Conservation (phyloP, 352 stramenopile genomes). For the Phytophthora pluvialis region DNA sequence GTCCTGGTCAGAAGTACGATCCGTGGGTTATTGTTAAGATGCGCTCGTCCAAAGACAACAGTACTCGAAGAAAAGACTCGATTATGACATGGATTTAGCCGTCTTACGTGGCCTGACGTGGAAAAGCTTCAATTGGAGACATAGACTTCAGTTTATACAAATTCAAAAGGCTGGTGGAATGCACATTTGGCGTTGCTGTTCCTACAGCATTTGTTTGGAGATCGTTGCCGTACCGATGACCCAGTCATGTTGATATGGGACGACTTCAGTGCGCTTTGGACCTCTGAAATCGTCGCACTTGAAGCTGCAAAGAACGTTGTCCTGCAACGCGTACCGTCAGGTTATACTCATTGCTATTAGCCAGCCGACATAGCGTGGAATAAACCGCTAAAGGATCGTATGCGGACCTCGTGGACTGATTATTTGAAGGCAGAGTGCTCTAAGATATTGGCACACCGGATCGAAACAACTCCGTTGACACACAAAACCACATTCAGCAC, state of each 20-base stretch:
- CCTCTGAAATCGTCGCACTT: too few species aligned
- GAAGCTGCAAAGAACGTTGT: too few species aligned
- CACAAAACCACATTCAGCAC: too few species aligned
- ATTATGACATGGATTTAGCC: conserved; percentile 37
- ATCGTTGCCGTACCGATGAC: conserved; percentile 5
- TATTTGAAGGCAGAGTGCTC: too few species aligned
- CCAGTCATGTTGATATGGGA: conserved; percentile 26
- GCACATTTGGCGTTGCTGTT: conserved; percentile 15
- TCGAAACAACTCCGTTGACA: too few species aligned
- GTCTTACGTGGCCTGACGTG: conserved; percentile 26
- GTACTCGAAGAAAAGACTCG: conserved; percentile 17
- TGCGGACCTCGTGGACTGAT: too few species aligned
- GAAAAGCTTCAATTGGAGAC: conserved; percentile 11
- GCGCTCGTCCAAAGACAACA: background rate
- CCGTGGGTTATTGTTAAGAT: conserved; percentile 35
- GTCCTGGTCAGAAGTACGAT: conserved; percentile 16
- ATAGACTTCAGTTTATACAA: conserved; percentile 26
- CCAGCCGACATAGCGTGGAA: too few species aligned
- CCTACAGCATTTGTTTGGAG: conserved; percentile 22
- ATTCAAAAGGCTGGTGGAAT: conserved; percentile 32
- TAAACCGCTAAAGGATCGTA: too few species aligned
- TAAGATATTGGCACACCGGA: too few species aligned
- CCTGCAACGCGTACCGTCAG: too few species aligned
- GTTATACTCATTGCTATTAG: too few species aligned
- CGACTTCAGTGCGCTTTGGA: too few species aligned